Evolutionary conservation across 345 rosid species (phyloP), one percentile per base, ranked within the genome.

Genomic region (Populus ilicifolia): DNA sequence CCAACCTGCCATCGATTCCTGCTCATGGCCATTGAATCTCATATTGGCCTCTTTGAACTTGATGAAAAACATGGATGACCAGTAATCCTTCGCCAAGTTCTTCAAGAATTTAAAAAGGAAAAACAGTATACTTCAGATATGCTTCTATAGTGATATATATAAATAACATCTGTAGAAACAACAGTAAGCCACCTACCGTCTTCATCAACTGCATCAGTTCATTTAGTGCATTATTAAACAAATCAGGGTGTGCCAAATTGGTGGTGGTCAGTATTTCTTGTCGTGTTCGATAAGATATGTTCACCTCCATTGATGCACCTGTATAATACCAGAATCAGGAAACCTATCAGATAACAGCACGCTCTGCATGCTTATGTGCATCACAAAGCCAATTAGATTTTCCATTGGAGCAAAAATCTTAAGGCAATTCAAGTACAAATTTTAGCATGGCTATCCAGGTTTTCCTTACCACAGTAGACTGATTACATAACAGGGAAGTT

Each of bases 231-330:
- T 88, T 84, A 56, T 80, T 84, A 83, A 94, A 94, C 77, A 94
- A 93, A 75, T 89, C 80, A 36, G 87, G 77, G 69, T 89, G 88
- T 38, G 95, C 86, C 56, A 94, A 83, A 83, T 93, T 80, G 20
- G 84, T 69, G 21, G 97, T 91, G 20, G 84, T 85, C 75, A 93
- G 67, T 74, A 94, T 90, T 84, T 90, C 92, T 86, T 91, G 92
- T 23, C 93, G 79, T 25, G 88, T 82, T 81, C 87, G 85, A 74
- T 91, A 86, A 77, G 97, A 94, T 87, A 94, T 83, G 83, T 94
- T 94, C 81, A 91, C 87, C 86, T 94, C 98, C 97, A 91, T 93
- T 75, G 85, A 76, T 38, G 92, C 90, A 86, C 97, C 98, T 94
- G 84, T 23, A 7, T 12, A 3, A 70, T 33, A 48, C 21, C 21